Evolutionary conservation across 2,329 filamentous ascomycete species (phyloP), one percentile per base, ranked within the genome.

Genomic region (Neopestalotiopsis sp.): DNA sequence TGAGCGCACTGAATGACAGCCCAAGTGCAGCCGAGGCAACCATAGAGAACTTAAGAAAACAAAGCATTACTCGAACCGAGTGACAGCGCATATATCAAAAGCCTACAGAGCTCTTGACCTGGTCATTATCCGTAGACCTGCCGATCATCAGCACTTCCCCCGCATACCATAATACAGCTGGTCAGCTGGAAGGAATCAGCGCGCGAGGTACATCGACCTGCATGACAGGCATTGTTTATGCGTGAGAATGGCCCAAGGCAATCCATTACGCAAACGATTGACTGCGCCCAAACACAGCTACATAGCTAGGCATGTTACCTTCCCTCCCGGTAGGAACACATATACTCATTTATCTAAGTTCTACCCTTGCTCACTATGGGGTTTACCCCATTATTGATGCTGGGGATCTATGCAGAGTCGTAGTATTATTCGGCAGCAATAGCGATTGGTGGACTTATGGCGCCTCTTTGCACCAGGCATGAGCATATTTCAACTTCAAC

Each of bases 401-500:
- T 59, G 24, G 57, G 10, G 59, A 20, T 62, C 30, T 10, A 40
- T 62, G 59, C 32, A 62, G 20, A 14, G 20, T 40, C 32, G 17
- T 62, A 17, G n/a, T 53, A 10, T 53, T 20, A 38, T 53, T 53
- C 30, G 59, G 59, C 30, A 62, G 34, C 20, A 14, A 20, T 38
- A 62, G 59, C 59, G 59, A 62, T 62, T 62, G 59, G 59, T 40
- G 59, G 59, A 62, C 14, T 34, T 38, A 38, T 38, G 12, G 32
- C 59, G 32, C 32, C 32, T n/a, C 30, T 20, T 3, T 34, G 32
- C 6, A 30, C 32, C 40, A 40, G 30, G 59, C 59, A n/a, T n/a
- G 32, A 62, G 59, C 32, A 40, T 62, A 62, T 62, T 62, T 62
- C 59, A 34, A 62, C 59, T 62, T 40, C 59, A 38, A 20, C 30